Evolutionary conservation across 495 filamentous ascomycete species (phyloP).

Genomic region (Thozetella sp.): DNA sequence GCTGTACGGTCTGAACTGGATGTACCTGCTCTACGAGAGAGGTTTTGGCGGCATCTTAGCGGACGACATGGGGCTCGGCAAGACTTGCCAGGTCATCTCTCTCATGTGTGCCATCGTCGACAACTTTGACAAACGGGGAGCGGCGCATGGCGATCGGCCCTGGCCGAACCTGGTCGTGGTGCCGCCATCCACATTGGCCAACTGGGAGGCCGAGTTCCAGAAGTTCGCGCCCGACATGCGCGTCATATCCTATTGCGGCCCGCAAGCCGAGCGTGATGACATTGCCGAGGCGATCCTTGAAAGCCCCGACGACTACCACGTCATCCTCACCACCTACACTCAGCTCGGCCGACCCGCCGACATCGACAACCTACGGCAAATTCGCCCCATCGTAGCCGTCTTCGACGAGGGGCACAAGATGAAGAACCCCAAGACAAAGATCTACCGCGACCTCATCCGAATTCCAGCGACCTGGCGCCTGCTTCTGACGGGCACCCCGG

Average conservation of each 20-base stretch:
- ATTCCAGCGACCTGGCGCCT: constrained; percentile 79
- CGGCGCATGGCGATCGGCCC: constrained; percentile 44
- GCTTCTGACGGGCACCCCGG: constrained; percentile 87
- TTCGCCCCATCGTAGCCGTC: constrained; percentile 66
- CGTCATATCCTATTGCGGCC: constrained; percentile 82
- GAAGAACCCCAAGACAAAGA: constrained; percentile 79
- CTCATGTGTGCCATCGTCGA: constrained; percentile 84
- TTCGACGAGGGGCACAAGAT: constrained; percentile 94
- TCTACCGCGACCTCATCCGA: constrained; percentile 78
- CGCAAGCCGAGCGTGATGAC: constrained; percentile 60
- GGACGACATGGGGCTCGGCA: constrained; percentile 97
- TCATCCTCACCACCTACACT: constrained; percentile 86
- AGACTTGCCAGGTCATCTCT: constrained; percentile 95
- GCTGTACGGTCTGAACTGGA: constrained; percentile 92
- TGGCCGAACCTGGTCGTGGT: constrained; percentile 88
- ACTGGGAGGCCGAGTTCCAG: constrained; percentile 90
- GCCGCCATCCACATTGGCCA: constrained; percentile 89
- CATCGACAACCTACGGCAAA: constrained; percentile 31
- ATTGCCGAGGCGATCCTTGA: constrained; percentile 69
- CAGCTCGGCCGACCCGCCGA: constrained; percentile 42
- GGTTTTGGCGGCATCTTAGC: constrained; percentile 86
- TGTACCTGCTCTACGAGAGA: constrained; percentile 76
- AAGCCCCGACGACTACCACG: constrained; percentile 68
- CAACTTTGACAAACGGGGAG: constrained; percentile 24
- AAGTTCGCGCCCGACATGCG: constrained; percentile 78